Conservation (phyloP, 257 asterid species). For the Fraxinus quadrangulata region DNA sequence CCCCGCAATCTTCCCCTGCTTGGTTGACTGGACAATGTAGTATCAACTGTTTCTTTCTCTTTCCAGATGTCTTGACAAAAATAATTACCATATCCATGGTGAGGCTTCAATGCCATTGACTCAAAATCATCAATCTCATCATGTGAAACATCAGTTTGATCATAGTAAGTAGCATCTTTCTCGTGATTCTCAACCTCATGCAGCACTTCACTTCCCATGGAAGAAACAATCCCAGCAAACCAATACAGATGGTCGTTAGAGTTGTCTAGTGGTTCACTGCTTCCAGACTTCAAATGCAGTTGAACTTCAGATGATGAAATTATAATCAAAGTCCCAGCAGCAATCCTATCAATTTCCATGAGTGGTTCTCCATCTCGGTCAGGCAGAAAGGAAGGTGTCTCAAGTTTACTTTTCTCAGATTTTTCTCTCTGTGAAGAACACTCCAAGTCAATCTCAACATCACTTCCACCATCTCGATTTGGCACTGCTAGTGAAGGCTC, state of each 20-base stretch:
- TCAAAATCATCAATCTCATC: background rate
- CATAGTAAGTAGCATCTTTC: constrained; percentile 22
- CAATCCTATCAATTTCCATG: constrained; percentile 38
- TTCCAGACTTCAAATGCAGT: constrained; percentile 15
- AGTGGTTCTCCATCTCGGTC: constrained; percentile 22
- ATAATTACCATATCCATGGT: constrained; percentile 19
- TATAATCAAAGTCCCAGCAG: constrained; percentile 53
- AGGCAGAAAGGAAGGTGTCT: constrained; percentile 24
- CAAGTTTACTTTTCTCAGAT: constrained; percentile 40
- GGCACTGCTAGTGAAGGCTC: constrained; percentile 26
- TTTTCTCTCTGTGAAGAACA: constrained; percentile 59
- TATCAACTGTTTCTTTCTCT: constrained; percentile 24
- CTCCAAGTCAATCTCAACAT: constrained; percentile 36
- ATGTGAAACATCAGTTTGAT: constrained; percentile 17
- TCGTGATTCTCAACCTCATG: constrained; percentile 15
- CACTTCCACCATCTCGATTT: constrained; percentile 2
- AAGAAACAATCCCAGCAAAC: constrained; percentile 66
- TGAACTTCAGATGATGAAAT: constrained; percentile 35
- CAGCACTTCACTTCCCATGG: constrained; percentile 33
- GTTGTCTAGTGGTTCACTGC: constrained; percentile 18
- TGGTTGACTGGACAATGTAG: constrained; percentile 13
- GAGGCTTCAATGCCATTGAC: constrained; percentile 12
- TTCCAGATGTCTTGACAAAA: constrained; percentile 15
- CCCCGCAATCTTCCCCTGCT: constrained; percentile 31
- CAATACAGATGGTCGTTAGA: constrained; percentile 34